These are phyloP conservation scores for Monilinia laxa DNA, from an alignment of 2,329 filamentous ascomycete genomes.

Conservation along the genomic window DNA sequence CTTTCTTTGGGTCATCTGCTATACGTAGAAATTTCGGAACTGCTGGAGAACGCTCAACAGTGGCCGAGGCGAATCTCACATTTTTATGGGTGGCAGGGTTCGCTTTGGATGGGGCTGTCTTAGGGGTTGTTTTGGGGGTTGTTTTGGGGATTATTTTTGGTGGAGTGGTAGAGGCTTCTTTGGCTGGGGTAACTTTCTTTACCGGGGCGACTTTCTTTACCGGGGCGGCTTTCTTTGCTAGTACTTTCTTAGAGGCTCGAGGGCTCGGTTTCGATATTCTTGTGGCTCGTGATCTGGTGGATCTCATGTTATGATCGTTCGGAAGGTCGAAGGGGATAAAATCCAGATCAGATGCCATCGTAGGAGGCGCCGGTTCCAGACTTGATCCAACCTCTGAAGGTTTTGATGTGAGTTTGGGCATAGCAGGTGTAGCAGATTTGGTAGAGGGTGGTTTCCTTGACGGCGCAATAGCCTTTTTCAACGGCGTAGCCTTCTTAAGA, in stretches of 20 bases:
- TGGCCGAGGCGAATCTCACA: background rate
- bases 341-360: background rate
- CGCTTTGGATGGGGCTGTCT: background rate
- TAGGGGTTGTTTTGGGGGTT: background rate
- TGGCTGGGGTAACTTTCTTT: background rate
- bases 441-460: background rate
- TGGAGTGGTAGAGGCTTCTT: background rate
- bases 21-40: too few species aligned
- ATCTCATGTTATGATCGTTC: background rate
- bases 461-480: background rate
- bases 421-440: background rate
- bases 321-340: constrained; percentile 5
- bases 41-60: too few species aligned
- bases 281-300: background rate
- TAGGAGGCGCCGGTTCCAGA: background rate
- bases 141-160: background rate
- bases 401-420: background rate
- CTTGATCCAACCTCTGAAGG: background rate
- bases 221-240: background rate
- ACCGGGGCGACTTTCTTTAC: background rate
- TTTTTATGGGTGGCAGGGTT: background rate
- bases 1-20: too few species aligned
- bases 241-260: background rate
- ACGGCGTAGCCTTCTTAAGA: constrained; percentile 1
- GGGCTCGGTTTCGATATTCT: constrained; percentile 9